Base-by-base conservation (phyloP, 2,329 filamentous ascomycete genomes). In the Colletotrichum aenigma region DNA sequence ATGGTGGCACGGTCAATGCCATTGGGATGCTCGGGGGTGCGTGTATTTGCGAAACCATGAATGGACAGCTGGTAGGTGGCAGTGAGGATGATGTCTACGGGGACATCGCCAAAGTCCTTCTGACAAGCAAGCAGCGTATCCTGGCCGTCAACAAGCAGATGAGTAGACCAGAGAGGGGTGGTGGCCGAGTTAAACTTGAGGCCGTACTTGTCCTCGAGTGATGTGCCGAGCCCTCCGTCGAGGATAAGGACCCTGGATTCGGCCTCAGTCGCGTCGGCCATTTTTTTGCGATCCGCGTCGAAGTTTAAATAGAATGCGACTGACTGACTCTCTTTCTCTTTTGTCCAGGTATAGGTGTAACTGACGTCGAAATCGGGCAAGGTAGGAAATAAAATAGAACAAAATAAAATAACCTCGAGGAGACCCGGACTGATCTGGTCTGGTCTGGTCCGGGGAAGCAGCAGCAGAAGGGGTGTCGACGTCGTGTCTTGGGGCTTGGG, bases 151-250 rank as follows among this genome's bases (percentile, higher is more conserved):
- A 93, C 80, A n/a, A 94, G 87, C 7, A 94, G 87, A 79, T 94
- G 89, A 0, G 92, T 92, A 1, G 93, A 93, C 93, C 93, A 94
- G 52, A 94, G 88, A 0, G 93, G 93, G 10, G 87, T 90, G 13
- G 83, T 85, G 48, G 84, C 80, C 32, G 84, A 82, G 21, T 76
- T 66, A 81, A 94, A 94, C 16, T 81, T 84, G 75, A 90, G 80
- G 71, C 83, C 82, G 81, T 93, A 90, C 32, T 88, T 83, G 75
- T 92, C 89, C 79, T 93, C 89, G 4, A 94, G 90, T 1, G 91
- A 91, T 4, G 93, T 94, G 38, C 93, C 93, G 26, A 94, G 88
- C 9, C 93, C 93, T 69, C 93, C 93, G 80, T 94, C 93, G 52
- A 94, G 88, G 65, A 94, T 84, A 76, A 87, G 83, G 75, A 90